A percentile compares a stretch with the other conserved stretches of the same genome.
These are phyloP conservation scores for Hyphochytrium catenoides DNA, from an alignment of 352 stramenopile species.

Conservation along the genomic window DNA sequence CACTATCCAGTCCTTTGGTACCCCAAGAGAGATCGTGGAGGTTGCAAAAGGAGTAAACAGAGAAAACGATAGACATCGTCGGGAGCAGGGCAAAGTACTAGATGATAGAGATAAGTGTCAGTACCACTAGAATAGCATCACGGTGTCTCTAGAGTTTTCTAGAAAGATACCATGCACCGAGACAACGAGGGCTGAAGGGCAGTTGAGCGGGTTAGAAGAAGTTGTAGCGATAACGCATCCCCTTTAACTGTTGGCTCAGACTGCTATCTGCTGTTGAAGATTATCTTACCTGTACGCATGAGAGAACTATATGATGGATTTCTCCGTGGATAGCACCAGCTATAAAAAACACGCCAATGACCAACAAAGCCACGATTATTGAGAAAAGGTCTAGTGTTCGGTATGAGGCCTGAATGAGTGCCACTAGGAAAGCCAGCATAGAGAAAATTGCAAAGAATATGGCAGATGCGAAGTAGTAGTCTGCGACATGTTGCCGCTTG, in stretches of 20 bases:
- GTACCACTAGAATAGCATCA: conserved; percentile 3
- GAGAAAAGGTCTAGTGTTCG: conserved; percentile 18
- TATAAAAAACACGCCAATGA: conserved; percentile 50
- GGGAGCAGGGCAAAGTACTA: too few relatives aligned
- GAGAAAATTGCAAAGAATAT: conserved; percentile 51
- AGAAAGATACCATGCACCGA: too few relatives aligned
- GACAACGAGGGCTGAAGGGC: too few relatives aligned
- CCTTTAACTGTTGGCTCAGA: too few relatives aligned
- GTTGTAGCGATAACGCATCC: too few relatives aligned
- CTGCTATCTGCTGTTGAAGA: too few relatives aligned
- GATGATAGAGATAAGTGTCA: too few relatives aligned
- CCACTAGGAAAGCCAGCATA: conserved; percentile 29
- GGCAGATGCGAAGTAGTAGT: conserved; percentile 31
- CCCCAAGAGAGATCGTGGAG: conserved; percentile 8
- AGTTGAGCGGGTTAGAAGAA: too few relatives aligned
- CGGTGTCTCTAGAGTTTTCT: too few relatives aligned
- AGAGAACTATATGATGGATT: conserved; percentile 53
- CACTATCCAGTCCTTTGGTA: conserved; percentile 7
- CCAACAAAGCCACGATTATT: conserved; percentile 31
- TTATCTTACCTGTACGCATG: conserved; percentile 42
- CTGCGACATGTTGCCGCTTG: conserved; percentile 61
- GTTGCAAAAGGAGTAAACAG: conserved; percentile 10
- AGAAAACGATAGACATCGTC: conserved; percentile 10
- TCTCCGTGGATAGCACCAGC: conserved; percentile 43
- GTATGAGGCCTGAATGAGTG: conserved; percentile 39